phyloP scores from a whole-genome alignment of 2,329 filamentous ascomycete genomes.

The Aspergillaceae sp. region DNA sequence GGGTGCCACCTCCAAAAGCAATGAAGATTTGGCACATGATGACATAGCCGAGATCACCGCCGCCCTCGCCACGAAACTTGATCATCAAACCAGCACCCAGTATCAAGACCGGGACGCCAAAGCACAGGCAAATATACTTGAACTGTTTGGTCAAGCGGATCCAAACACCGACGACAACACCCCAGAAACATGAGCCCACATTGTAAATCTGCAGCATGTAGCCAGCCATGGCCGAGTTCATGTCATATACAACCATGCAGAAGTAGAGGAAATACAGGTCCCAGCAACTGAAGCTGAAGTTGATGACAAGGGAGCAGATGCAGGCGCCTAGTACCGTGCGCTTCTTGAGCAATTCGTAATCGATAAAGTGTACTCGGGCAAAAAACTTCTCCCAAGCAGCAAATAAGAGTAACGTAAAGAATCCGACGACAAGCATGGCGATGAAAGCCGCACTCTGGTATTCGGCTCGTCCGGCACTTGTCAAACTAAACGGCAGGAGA shows the following conservation, averaged over 20 bases:
- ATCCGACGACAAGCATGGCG: slow-evolving; percentile 46
- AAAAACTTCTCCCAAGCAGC: slow-evolving; percentile 47
- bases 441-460: slow-evolving; percentile 44
- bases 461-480: slow-evolving; percentile 28
- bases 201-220: slow-evolving; percentile 46
- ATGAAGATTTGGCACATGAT: slow-evolving; percentile 51
- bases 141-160: slow-evolving; percentile 46
- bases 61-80: slow-evolving; percentile 44
- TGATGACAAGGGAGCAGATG: slow-evolving; percentile 40
- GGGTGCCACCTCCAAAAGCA: slow-evolving; percentile 45
- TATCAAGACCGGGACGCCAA: slow-evolving; percentile 45
- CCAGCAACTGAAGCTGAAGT: slow-evolving; percentile 47
- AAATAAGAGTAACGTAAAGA: slow-evolving; percentile 46
- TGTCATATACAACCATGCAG: slow-evolving; percentile 45
- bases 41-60: slow-evolving; percentile 40
- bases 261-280: slow-evolving; percentile 47
- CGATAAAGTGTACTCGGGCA: slow-evolving; percentile 47
- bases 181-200: slow-evolving; percentile 46
- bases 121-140: slow-evolving; percentile 45
- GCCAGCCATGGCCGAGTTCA: slow-evolving; percentile 34
- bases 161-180: slow-evolving; percentile 40
- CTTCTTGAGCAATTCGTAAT: slow-evolving; percentile 42
- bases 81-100: slow-evolving; percentile 50
- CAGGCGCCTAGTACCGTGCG: slow-evolving; percentile 48
- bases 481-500: slow-evolving; percentile 57